These are phyloP conservation scores for Avena insularis DNA, from an alignment of 176 grass and related monocot species.

Conservation along the genomic window DNA sequence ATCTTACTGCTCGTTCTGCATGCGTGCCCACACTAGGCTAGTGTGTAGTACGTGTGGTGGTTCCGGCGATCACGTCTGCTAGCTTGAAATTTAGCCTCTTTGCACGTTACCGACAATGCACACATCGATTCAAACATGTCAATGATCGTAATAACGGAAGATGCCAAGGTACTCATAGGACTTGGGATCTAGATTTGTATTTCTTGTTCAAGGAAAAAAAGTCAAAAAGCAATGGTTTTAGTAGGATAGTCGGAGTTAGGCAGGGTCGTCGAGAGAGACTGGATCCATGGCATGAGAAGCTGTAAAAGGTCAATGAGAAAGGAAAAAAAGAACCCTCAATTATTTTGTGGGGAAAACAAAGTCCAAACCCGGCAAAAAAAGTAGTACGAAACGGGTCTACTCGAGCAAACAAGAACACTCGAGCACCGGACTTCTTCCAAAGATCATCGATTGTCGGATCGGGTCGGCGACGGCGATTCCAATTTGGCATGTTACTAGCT, in stretches of 20 bases:
- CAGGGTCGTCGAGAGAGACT: background rate
- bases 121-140: slow-evolving; percentile 24
- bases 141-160: slow-evolving; percentile 31
- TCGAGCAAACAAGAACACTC: background rate
- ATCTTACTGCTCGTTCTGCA: background rate
- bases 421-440: background rate
- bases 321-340: background rate
- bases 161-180: slow-evolving; percentile 12
- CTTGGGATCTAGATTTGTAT: background rate
- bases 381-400: background rate
- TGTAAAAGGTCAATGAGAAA: slow-evolving; percentile 32
- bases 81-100: slow-evolving; percentile 21
- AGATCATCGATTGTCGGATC: background rate
- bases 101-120: slow-evolving; percentile 53
- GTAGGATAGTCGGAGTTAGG: slow-evolving; percentile 40
- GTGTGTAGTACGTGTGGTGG: slow-evolving; percentile 33
- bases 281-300: background rate
- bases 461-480: slow-evolving; percentile 39
- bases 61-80: slow-evolving; percentile 51
- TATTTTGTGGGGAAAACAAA: background rate
- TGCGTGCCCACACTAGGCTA: slow-evolving; percentile 23
- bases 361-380: background rate
- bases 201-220: background rate
- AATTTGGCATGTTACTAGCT: slow-evolving; percentile 31
- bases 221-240: slow-evolving; percentile 38